Conservation (phyloP, 352 stramenopile genomes). For the Achlya hypogyna region DNA sequence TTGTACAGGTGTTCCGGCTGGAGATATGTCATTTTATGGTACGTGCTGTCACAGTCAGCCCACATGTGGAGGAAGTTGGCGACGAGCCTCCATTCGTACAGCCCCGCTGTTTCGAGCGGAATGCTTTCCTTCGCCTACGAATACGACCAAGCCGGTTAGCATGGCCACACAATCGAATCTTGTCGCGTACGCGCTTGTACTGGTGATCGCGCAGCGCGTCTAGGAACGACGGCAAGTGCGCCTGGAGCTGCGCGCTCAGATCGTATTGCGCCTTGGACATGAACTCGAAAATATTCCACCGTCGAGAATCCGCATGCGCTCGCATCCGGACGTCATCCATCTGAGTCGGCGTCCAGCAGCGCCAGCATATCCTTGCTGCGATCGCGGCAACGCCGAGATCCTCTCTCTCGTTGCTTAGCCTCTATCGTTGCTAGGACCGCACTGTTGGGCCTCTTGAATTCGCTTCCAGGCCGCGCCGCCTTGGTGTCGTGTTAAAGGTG, state of each 20-base stretch:
- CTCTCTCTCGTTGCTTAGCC: no score
- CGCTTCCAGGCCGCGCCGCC: no score
- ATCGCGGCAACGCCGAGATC: no score
- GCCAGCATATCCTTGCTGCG: no score
- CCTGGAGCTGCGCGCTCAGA: neutral
- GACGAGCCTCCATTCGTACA: neutral
- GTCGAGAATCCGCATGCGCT: neutral
- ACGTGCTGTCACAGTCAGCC: conserved; percentile 14
- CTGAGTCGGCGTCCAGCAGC: no score
- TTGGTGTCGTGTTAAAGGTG: no score
- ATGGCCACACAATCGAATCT: neutral
- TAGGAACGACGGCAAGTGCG: conserved; percentile 3
- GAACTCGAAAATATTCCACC: neutral
- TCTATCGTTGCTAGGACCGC: no score
- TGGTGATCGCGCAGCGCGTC: neutral
- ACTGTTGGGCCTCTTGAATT: no score
- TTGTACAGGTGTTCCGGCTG: neutral
- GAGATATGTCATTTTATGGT: conserved; percentile 15
- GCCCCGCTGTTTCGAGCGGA: neutral
- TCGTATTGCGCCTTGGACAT: conserved; percentile 7
- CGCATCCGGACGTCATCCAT: no score
- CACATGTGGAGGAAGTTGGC: neutral
- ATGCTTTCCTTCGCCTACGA: neutral
- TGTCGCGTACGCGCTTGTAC: conserved; percentile 2
- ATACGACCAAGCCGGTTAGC: neutral